Evolutionary conservation across 2,329 filamentous ascomycete species (phyloP), one percentile per base, ranked within the genome.

Genomic region (Claviceps sorghi): DNA sequence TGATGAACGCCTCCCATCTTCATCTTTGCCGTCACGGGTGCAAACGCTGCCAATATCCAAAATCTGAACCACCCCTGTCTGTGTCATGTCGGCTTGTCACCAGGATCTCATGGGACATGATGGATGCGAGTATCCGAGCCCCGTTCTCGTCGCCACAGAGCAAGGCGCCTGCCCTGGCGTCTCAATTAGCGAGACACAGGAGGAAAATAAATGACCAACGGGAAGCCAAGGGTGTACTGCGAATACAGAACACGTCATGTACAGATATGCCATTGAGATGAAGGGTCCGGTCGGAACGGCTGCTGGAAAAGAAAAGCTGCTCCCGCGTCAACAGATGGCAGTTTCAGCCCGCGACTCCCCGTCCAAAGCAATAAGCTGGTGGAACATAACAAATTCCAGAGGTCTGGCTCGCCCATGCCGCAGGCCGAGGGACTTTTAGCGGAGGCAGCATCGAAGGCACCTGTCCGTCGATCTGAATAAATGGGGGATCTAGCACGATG

Each of bases 111-210:
- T 29, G 26, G 36, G 26, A 42, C 36, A 40, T n/a, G 38, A 9
- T 34, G 22, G 36, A 55, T 55, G 53, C 46, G 38, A 48, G 51
- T 49, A 55, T 52, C 51, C 51, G 53, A 49, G 36, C 48, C 36
- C 51, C 42, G 36, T 30, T n/a, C 15, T 17, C 21, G 36, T 38
- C 41, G 29, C 22, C 40, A 22, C 43, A 49, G 26, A 49, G 42
- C 30, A 41, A 45, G 47, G 50, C 44, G 38, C 49, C 36, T 41
- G 26, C 40, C 32, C 42, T 44, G 50, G 36, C 53, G 53, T 55
- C 53, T 53, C 53, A 55, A 44, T 55, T 55, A 49, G 53, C 53
- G 53, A 55, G 51, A 42, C 34, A 38, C 26, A 42, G 42, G 36
- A 50, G 38, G 38, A 46, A 22, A 48, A 42, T 32, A 42, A 49